Evolutionary conservation across 352 stramenopile species (phyloP).

Genomic region (Phytophthora capsici): DNA sequence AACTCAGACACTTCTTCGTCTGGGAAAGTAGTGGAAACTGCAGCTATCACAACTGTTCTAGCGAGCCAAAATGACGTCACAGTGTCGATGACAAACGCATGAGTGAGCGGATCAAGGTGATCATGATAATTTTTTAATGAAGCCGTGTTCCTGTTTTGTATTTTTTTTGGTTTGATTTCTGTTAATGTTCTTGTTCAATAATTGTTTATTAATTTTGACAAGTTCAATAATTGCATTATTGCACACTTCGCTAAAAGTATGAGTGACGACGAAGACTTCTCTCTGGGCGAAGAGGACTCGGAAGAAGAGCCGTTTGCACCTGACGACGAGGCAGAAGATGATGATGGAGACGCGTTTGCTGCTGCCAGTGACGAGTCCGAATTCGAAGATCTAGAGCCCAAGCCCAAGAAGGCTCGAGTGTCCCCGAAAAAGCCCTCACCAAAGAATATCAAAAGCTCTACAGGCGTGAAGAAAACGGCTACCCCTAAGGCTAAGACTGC

Average conservation of each 20-base stretch:
- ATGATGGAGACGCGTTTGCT: conserved; percentile 40
- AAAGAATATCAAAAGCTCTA: conserved; percentile 20
- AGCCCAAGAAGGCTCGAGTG: conserved; percentile 34
- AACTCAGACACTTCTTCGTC: conserved; percentile 15
- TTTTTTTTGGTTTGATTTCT: too few relatives aligned
- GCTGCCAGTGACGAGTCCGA: conserved; percentile 49
- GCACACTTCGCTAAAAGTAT: too few relatives aligned
- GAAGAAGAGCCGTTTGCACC: conserved; percentile 48
- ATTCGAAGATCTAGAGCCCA: conserved; percentile 39
- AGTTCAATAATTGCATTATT: too few relatives aligned
- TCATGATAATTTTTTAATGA: too few relatives aligned
- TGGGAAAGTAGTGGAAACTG: conserved; percentile 13
- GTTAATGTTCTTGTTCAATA: too few relatives aligned
- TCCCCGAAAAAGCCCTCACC: conserved; percentile 19
- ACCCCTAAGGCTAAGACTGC: conserved; percentile 21
- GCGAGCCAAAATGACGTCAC: conserved; percentile 23
- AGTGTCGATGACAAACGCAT: conserved; percentile 20
- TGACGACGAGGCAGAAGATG: conserved; percentile 38
- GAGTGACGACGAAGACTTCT: conserved; percentile 67
- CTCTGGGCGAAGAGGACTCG: conserved; percentile 51
- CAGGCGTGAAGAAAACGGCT: conserved; percentile 11
- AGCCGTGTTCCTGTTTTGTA: too few relatives aligned
- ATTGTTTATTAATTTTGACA: too few relatives aligned
- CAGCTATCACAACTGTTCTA: conserved; percentile 16
- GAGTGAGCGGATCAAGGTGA: neutral